Evolutionary conservation across 352 stramenopile species (phyloP).

Genomic region (Pythium myriotylum): DNA sequence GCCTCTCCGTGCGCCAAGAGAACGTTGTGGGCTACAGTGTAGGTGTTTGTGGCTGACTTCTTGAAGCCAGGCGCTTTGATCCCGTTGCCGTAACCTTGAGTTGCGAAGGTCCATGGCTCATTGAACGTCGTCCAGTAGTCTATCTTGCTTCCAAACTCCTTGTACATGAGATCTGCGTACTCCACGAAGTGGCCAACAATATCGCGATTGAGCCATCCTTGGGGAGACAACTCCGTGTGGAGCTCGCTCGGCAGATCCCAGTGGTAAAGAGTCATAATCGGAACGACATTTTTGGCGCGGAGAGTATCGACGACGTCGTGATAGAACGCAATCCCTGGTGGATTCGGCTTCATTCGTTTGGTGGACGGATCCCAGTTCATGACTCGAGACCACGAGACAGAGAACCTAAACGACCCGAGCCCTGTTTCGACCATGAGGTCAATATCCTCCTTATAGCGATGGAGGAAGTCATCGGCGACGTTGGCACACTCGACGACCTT

Average conservation of each 20-base stretch:
- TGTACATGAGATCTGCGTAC: slow-evolving; percentile 91
- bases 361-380: slow-evolving; percentile 73
- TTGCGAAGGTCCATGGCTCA: slow-evolving; percentile 90
- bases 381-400: slow-evolving; percentile 92
- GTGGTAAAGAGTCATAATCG: slow-evolving; percentile 95
- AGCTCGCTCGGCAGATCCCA: slow-evolving; percentile 94
- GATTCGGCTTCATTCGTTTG: slow-evolving; percentile 73
- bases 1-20: slow-evolving; percentile 89
- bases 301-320: slow-evolving; percentile 90
- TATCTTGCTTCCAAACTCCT: slow-evolving; percentile 90
- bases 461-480: slow-evolving; percentile 93
- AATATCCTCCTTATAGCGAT: slow-evolving; percentile 92
- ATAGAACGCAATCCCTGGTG: slow-evolving; percentile 92
- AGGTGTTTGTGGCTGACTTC: slow-evolving; percentile 45
- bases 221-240: slow-evolving; percentile 72
- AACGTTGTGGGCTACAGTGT: slow-evolving; percentile 86
- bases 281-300: slow-evolving; percentile 71
- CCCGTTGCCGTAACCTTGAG: slow-evolving; percentile 86
- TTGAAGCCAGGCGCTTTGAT: slow-evolving; percentile 36
- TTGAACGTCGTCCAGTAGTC: slow-evolving; percentile 97
- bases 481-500: slow-evolving; percentile 83
- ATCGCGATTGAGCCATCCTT: slow-evolving; percentile 66
- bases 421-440: slow-evolving; percentile 90
- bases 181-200: slow-evolving; percentile 78
- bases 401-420: slow-evolving; percentile 93